Evolutionary conservation across 345 rosid species (phyloP).

Genomic region (Alliaria petiolata): DNA sequence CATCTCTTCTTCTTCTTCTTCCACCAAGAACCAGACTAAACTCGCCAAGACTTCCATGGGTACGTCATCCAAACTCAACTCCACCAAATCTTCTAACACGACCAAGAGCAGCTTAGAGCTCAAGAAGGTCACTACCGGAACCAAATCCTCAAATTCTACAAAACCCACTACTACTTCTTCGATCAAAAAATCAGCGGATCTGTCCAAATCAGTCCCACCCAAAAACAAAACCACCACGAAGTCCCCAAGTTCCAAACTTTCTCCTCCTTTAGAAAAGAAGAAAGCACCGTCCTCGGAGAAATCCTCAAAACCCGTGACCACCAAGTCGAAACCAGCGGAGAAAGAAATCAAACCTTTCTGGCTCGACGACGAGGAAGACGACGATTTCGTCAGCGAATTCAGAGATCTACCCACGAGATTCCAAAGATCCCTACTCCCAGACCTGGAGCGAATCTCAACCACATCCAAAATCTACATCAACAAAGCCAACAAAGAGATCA

Average conservation of each 20-base stretch:
- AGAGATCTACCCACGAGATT: constrained; percentile 72
- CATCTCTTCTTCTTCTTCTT: constrained; percentile 19
- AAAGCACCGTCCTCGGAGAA: constrained; percentile 22
- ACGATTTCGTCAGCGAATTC: constrained; percentile 63
- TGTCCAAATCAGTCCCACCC: constrained; percentile 42
- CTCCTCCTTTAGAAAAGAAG: constrained; percentile 32
- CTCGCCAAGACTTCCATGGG: constrained; percentile 20
- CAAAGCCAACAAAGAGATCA: constrained; percentile 77
- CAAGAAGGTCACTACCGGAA: constrained; percentile 42
- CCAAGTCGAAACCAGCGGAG: constrained; percentile 27
- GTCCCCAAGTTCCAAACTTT: constrained; percentile 19
- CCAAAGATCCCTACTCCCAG: constrained; percentile 71
- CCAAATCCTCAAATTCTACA: constrained; percentile 46
- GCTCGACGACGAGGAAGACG: constrained; percentile 59
- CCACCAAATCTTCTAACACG: constrained; percentile 35
- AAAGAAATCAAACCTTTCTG: constrained; percentile 40
- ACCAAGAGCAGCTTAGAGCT: constrained; percentile 36
- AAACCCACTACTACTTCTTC: constrained; percentile 24
- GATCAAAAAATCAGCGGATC: constrained; percentile 49
- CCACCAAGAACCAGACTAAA: constrained; percentile 50
- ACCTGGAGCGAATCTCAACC: constrained; percentile 73
- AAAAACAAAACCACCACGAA: constrained; percentile 56
- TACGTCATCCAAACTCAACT: constrained; percentile 44
- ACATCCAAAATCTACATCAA: constrained; percentile 69
- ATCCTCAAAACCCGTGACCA: constrained; percentile 35